phyloP scores from a whole-genome alignment of 2,329 filamentous ascomycete species.

The Xylariomycetidae sp. region DNA sequence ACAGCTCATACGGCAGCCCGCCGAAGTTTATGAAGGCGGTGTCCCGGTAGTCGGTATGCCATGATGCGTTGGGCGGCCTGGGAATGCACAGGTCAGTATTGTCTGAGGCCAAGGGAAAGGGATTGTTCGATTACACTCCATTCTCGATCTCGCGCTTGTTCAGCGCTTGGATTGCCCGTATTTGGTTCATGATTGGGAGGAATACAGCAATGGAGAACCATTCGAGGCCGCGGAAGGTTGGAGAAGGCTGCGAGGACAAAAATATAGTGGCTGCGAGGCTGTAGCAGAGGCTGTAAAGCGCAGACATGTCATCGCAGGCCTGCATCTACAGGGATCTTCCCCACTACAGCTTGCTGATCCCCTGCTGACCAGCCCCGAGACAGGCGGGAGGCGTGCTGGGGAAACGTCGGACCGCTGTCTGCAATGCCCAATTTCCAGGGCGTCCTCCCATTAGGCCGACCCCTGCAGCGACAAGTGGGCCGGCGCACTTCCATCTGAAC shows the following conservation, averaged over 20 bases:
- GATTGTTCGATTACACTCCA: slow-evolving; percentile 56
- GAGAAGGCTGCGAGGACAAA: slow-evolving; percentile 2
- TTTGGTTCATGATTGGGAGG: slow-evolving; percentile 84
- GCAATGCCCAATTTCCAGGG: slow-evolving; percentile 10
- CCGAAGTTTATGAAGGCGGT: slow-evolving; percentile 97
- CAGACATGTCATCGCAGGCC: slow-evolving; percentile 1
- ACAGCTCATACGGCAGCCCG: slow-evolving; percentile 84
- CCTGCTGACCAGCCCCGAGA: slow-evolving; percentile 6
- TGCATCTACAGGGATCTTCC: slow-evolving; percentile 2
- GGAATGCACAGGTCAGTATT: slow-evolving; percentile 16
- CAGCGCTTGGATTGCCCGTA: slow-evolving; percentile 84
- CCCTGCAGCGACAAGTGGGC: not conserved
- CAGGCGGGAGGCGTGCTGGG: too few species aligned
- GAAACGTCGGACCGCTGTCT: slow-evolving; percentile 20
- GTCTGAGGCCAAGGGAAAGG: slow-evolving; percentile 1
- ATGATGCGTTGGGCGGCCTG: slow-evolving; percentile 79
- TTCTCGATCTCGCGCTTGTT: slow-evolving; percentile 94
- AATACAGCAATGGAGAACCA: slow-evolving; percentile 1
- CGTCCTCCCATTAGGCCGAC: not conserved
- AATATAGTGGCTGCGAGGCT: slow-evolving; percentile 13
- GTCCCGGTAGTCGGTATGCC: slow-evolving; percentile 96
- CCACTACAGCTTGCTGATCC: slow-evolving; percentile 4
- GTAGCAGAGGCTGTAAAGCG: slow-evolving; percentile 3
- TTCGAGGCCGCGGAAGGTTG: not conserved
- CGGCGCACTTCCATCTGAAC: not conserved